These are phyloP conservation scores for Coleophoma crateriformis DNA, from an alignment of 2,329 filamentous ascomycete genomes.

Conservation along the genomic window DNA sequence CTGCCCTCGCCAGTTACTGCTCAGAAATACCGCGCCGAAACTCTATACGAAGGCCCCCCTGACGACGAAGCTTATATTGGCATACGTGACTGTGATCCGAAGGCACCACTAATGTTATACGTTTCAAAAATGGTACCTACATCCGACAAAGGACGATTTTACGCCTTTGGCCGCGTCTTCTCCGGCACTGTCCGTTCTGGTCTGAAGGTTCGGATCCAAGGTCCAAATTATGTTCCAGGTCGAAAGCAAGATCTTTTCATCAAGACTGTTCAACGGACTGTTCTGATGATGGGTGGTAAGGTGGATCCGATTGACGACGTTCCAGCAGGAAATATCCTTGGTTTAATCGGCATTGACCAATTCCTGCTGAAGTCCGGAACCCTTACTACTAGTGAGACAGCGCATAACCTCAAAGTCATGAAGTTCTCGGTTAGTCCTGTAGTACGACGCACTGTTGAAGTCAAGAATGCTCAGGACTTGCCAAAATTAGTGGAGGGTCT, in stretches of 20 bases:
- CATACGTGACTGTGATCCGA: conserved; percentile 98
- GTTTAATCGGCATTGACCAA: conserved; percentile 98
- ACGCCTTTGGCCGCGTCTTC: conserved; percentile 99
- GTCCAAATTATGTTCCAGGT: conserved; percentile 95
- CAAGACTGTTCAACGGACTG: conserved; percentile 99
- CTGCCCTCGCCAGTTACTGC: conserved; percentile 93
- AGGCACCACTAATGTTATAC: conserved; percentile 99
- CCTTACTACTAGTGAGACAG: conserved; percentile 91
- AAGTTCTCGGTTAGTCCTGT: conserved; percentile 99
- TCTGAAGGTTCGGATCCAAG: conserved; percentile 99
- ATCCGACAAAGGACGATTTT: conserved; percentile 99
- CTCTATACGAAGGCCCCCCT: conserved; percentile 93
- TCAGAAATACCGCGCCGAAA: conserved; percentile 97
- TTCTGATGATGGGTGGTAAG: conserved; percentile 99
- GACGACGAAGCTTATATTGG: conserved; percentile 91
- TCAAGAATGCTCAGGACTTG: conserved; percentile 99
- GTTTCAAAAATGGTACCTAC: conserved; percentile 99
- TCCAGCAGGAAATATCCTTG: conserved; percentile 98
- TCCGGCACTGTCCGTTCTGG: conserved; percentile 95
- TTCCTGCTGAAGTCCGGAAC: conserved; percentile 99
- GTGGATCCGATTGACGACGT: conserved; percentile 99
- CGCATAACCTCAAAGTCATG: conserved; percentile 99
- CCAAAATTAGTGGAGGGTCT: conserved; percentile 99
- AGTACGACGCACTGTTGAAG: conserved; percentile 96
- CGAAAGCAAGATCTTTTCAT: conserved; percentile 99